phyloP scores from a whole-genome alignment of 495 filamentous ascomycete genomes.

The Hyaloscypha hepaticicola region DNA sequence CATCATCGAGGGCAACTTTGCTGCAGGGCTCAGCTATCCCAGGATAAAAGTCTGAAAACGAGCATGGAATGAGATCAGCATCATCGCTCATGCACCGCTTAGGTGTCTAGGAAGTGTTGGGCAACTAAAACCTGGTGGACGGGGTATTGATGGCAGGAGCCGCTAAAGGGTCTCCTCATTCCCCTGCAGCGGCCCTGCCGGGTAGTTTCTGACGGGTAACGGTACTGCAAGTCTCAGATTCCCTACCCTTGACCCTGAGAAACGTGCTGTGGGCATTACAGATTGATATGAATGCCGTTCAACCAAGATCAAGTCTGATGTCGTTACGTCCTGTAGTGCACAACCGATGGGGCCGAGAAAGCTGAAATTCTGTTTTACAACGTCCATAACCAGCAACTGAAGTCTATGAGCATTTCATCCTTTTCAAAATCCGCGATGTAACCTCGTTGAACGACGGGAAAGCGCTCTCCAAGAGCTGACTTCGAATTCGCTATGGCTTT shows the following conservation, averaged over 20 bases:
- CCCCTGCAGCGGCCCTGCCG: not conserved
- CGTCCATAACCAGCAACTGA: not conserved
- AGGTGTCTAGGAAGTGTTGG: not conserved
- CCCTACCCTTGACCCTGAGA: not conserved
- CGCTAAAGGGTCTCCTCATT: not conserved
- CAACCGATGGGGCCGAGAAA: not conserved
- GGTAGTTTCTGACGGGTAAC: not conserved
- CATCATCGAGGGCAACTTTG: not conserved
- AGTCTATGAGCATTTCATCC: not conserved
- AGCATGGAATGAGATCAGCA: conserved; percentile 1
- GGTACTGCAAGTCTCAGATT: not conserved
- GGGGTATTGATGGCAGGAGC: not conserved
- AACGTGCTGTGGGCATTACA: not conserved
- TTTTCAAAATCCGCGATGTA: not conserved
- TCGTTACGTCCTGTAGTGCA: not conserved
- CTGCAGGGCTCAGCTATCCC: conserved; percentile 8
- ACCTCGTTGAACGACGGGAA: not conserved
- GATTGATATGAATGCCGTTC: not conserved
- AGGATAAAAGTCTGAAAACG: conserved; percentile 7
- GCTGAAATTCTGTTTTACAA: not conserved
- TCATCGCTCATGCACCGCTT: conserved; percentile 8
- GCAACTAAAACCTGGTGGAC: not conserved
- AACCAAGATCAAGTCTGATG: not conserved
- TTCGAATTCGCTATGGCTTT: not conserved
- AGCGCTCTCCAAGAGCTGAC: not conserved